A percentile compares a stretch with the other conserved stretches of the same genome.
phyloP scores from a whole-genome alignment of 169 alveolate genomes.

The Plasmodium malariae region DNA sequence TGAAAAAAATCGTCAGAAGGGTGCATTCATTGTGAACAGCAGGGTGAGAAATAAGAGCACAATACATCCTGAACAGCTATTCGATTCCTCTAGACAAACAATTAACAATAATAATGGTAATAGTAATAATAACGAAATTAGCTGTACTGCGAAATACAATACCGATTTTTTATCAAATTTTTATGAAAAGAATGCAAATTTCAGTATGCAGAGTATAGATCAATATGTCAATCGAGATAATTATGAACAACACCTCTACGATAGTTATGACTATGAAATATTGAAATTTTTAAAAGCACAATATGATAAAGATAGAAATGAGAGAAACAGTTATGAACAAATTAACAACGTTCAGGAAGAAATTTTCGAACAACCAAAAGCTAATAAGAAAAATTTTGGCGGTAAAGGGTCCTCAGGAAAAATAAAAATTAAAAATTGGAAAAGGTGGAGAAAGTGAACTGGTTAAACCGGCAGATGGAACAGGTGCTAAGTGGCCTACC shows the following conservation, averaged over 20 bases:
- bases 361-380: constrained; percentile 50
- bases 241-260: constrained; percentile 54
- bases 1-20: too few species aligned
- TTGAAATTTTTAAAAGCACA: constrained; percentile 52
- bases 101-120: too few species aligned
- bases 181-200: too few species aligned
- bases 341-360: constrained; percentile 27
- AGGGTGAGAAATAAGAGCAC: too few species aligned
- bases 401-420: constrained; percentile 76
- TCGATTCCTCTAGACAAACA: too few species aligned
- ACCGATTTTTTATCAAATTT: too few species aligned
- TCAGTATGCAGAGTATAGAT: not conserved
- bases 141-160: too few species aligned
- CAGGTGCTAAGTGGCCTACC: too few species aligned
- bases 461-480: too few species aligned
- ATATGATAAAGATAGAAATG: constrained; percentile 46
- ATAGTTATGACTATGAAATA: constrained; percentile 51
- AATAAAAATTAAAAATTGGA: constrained; percentile 72
- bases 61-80: too few species aligned
- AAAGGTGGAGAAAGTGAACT: constrained; percentile 64
- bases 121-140: too few species aligned
- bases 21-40: too few species aligned
- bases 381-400: constrained; percentile 70
- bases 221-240: constrained; percentile 7
- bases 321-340: constrained; percentile 62